These are phyloP conservation scores for Phlebopus sp. DNA, from an alignment of 1,284 basidiomycete species.

Conservation along the genomic window DNA sequence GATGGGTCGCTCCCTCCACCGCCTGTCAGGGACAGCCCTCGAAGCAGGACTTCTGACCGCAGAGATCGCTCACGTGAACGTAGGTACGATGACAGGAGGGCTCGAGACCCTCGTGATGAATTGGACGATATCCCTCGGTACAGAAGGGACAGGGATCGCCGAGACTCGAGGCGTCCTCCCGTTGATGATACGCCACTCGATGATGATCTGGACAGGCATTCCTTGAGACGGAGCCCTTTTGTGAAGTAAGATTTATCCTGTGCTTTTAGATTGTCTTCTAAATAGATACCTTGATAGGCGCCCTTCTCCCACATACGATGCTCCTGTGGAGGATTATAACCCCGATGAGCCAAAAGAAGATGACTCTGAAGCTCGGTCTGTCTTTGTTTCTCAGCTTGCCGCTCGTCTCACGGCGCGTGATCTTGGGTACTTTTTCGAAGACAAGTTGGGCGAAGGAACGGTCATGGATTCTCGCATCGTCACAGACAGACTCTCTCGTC, in stretches of 20 bases:
- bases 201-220: slow-evolving; percentile 28
- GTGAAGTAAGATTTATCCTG: slow-evolving; percentile 35
- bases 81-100: slow-evolving; percentile 48
- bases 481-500: slow-evolving; percentile 87
- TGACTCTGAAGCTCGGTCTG: slow-evolving; percentile 93
- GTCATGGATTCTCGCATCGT: slow-evolving; percentile 96
- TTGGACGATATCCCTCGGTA: slow-evolving; percentile 49
- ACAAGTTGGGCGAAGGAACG: slow-evolving; percentile 87
- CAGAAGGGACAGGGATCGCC: slow-evolving; percentile 39
- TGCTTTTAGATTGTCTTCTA: slow-evolving; percentile 12
- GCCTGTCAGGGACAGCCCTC: slow-evolving; percentile 53
- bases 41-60: slow-evolving; percentile 44
- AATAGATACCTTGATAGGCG: slow-evolving; percentile 42
- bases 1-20: slow-evolving; percentile 39
- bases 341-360: slow-evolving; percentile 79
- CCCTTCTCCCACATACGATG: slow-evolving; percentile 71
- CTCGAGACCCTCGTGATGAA: slow-evolving; percentile 58
- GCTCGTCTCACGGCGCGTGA: slow-evolving; percentile 93
- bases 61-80: slow-evolving; percentile 56
- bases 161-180: slow-evolving; percentile 27
- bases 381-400: slow-evolving; percentile 97
- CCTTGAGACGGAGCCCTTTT: slow-evolving; percentile 38
- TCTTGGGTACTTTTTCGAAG: slow-evolving; percentile 98
- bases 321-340: slow-evolving; percentile 60
- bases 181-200: slow-evolving; percentile 32